phyloP scores from a whole-genome alignment of 495 filamentous ascomycete genomes.

The Penicillium daleae region DNA sequence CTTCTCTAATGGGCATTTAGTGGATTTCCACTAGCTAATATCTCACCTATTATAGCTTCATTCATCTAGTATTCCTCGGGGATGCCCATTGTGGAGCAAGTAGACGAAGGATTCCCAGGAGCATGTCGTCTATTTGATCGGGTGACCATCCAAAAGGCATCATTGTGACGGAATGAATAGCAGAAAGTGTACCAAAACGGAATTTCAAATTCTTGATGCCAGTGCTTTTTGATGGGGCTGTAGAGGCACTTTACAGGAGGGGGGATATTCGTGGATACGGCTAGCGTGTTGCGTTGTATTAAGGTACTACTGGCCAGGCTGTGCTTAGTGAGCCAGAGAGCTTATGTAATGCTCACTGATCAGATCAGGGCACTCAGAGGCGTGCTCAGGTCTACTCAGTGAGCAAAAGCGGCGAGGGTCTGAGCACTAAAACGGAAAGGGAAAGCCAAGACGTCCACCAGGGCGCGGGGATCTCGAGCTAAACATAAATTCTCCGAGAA shows the following conservation, averaged over 20 bases:
- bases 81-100: too few species aligned
- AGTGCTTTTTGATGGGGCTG: constrained; percentile 5
- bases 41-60: too few species aligned
- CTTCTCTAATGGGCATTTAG: too few species aligned
- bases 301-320: not conserved
- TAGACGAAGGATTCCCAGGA: constrained; percentile 21
- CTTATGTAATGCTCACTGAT: not conserved
- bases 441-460: constrained; percentile 16
- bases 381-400: constrained; percentile 16
- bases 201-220: not conserved
- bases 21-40: too few species aligned
- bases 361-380: not conserved
- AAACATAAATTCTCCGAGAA: not conserved
- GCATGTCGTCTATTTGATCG: not conserved
- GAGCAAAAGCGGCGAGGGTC: constrained; percentile 18
- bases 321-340: not conserved
- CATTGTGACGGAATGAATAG: constrained; percentile 3
- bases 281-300: not conserved
- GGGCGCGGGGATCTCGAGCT: not conserved
- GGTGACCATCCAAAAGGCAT: constrained; percentile 7
- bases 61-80: too few species aligned
- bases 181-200: not conserved
- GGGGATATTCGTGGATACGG: not conserved
- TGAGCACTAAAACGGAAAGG: constrained; percentile 16
- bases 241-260: not conserved